phyloP scores from a whole-genome alignment of 257 asterid species.

The Solanum paucissectum region DNA sequence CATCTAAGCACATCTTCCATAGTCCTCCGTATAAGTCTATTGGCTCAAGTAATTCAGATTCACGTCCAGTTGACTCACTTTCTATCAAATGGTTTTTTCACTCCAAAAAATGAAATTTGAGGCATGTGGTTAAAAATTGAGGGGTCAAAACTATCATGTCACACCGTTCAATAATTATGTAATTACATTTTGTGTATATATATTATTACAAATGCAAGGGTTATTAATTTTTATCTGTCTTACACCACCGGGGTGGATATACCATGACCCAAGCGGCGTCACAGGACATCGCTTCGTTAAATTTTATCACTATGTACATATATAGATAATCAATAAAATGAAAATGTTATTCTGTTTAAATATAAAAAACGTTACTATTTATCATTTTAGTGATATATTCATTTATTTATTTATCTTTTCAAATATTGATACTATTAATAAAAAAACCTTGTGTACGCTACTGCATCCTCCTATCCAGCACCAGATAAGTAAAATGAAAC shows the following conservation, averaged over 20 bases:
- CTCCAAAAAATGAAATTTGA: neutral
- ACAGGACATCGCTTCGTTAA: neutral
- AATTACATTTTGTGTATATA: neutral
- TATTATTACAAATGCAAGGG: neutral
- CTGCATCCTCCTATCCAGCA: neutral
- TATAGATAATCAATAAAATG: neutral
- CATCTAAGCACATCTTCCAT: neutral
- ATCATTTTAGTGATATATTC: neutral
- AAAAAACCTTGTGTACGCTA: accelerated
- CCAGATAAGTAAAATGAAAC: neutral
- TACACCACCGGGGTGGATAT: neutral
- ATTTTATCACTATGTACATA: neutral
- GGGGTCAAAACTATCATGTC: neutral
- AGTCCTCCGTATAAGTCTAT: neutral
- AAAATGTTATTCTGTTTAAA: neutral
- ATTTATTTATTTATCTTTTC: neutral
- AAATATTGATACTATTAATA: neutral
- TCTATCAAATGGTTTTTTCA: neutral
- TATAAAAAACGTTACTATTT: neutral
- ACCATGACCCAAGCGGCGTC: neutral
- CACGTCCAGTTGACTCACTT: neutral
- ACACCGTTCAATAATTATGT: neutral
- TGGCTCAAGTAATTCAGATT: neutral
- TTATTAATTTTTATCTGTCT: neutral
- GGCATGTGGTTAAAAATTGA: neutral